A percentile compares a stretch with the other conserved stretches of the same genome.
phyloP scores from a whole-genome alignment of 495 filamentous ascomycete genomes.

The Hypoxylon fuscum region DNA sequence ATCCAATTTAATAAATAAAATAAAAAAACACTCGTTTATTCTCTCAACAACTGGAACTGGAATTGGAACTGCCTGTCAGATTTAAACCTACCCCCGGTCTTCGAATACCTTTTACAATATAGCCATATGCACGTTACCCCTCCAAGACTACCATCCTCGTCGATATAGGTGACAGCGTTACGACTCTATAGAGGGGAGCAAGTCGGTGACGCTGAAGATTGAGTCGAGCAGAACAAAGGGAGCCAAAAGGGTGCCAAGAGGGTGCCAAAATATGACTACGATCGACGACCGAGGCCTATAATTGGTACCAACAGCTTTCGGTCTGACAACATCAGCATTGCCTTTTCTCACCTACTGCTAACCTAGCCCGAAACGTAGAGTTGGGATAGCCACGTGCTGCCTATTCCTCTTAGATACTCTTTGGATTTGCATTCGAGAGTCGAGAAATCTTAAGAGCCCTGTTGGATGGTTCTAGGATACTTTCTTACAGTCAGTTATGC shows the following conservation, averaged over 20 bases:
- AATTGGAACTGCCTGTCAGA: slow-evolving; percentile 3
- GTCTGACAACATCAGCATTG: slow-evolving; percentile 27
- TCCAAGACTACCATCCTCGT: slow-evolving; percentile 10
- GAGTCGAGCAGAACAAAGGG: too few species aligned
- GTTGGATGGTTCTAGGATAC: slow-evolving; percentile 20
- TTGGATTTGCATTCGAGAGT: slow-evolving; percentile 11
- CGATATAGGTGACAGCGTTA: slow-evolving; percentile 15
- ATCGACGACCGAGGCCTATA: slow-evolving; percentile 10
- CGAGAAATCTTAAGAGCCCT: neutral
- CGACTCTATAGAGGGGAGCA: neutral
- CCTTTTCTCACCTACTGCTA: slow-evolving; percentile 6
- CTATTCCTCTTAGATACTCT: slow-evolving; percentile 11
- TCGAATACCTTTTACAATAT: slow-evolving; percentile 20
- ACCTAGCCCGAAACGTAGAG: slow-evolving; percentile 12
- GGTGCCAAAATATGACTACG: slow-evolving; percentile 28
- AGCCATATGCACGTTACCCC: slow-evolving; percentile 24
- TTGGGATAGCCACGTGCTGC: slow-evolving; percentile 28
- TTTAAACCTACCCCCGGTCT: slow-evolving; percentile 3
- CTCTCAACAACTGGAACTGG: neutral
- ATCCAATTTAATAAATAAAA: too few species aligned
- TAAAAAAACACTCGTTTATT: slow-evolving; percentile 26
- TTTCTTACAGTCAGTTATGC: slow-evolving; percentile 31
- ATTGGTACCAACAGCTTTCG: slow-evolving; percentile 24
- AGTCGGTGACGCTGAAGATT: slow-evolving; percentile 10
- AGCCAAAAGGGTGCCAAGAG: too few species aligned